Conservation (phyloP, 805 yeast genomes). For the Metschnikowia chrysomelidarum region DNA sequence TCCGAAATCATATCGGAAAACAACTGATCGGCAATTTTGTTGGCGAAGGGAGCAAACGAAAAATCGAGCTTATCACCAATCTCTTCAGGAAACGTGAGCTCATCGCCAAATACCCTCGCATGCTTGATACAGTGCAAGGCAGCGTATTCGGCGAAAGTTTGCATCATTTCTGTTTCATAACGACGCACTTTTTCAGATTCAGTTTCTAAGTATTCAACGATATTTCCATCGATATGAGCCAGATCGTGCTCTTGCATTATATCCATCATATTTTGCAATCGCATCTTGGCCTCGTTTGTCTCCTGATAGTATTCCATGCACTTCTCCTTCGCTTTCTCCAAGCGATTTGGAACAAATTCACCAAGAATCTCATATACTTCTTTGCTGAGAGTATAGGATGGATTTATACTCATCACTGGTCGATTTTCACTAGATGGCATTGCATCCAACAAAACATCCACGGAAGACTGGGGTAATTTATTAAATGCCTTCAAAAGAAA, state of each 20-base stretch:
- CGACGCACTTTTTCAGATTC: background rate
- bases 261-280: background rate
- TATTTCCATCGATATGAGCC: background rate
- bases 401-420: too few relatives aligned
- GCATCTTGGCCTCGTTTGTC: background rate
- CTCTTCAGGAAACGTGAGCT: background rate
- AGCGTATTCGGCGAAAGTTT: background rate
- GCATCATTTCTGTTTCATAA: background rate
- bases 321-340: background rate
- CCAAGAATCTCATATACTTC: too few relatives aligned
- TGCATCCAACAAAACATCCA: conserved; percentile 1
- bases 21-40: background rate
- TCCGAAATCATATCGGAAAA: conserved; percentile 3
- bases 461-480: background rate
- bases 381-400: too few relatives aligned
- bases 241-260: background rate
- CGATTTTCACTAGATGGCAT: background rate
- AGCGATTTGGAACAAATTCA: too few relatives aligned
- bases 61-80: background rate
- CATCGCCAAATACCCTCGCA: background rate
- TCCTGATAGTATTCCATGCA: background rate
- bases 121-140: background rate
- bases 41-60: background rate
- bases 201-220: background rate
- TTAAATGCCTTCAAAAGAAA: background rate